These are phyloP conservation scores for Neurospora sp. DNA, from an alignment of 495 filamentous ascomycete species.

Conservation along the genomic window DNA sequence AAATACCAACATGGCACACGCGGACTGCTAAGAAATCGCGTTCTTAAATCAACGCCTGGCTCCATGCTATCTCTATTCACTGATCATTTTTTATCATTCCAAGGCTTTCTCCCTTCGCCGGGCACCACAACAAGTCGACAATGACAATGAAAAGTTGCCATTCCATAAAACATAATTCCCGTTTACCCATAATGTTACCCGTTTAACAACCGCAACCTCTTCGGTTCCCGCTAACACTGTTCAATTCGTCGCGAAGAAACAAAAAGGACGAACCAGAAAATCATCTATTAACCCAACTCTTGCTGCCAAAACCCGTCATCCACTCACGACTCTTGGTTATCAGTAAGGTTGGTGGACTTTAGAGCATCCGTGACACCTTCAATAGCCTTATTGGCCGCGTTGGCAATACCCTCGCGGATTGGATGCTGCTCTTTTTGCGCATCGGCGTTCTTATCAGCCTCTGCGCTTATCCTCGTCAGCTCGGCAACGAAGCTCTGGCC, in stretches of 20 bases:
- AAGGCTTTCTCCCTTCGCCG: not conserved
- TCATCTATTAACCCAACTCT: not conserved
- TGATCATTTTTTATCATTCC: not conserved
- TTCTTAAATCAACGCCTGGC: not conserved
- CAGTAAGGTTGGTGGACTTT: not conserved
- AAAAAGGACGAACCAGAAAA: not conserved
- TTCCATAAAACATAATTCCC: not conserved
- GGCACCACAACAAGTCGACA: not conserved
- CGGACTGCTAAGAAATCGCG: not conserved
- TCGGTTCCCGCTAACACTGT: not conserved
- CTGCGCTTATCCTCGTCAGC: conserved; percentile 47
- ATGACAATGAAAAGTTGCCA: not conserved
- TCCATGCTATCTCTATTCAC: not conserved
- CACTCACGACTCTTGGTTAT: not conserved
- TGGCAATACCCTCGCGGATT: conserved; percentile 9
- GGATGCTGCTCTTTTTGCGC: not conserved
- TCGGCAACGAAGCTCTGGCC: conserved; percentile 89
- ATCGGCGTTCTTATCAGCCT: conserved; percentile 6
- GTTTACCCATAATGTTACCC: not conserved
- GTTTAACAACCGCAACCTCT: not conserved
- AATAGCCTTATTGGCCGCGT: conserved; percentile 10
- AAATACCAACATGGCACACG: not conserved
- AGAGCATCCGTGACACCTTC: conserved; percentile 7
- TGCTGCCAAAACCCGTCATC: not conserved
- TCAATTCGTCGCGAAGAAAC: not conserved